Evolutionary conservation across 306 rosid species (phyloP), one percentile per base, ranked within the genome.

Genomic region (Comarum palustre): DNA sequence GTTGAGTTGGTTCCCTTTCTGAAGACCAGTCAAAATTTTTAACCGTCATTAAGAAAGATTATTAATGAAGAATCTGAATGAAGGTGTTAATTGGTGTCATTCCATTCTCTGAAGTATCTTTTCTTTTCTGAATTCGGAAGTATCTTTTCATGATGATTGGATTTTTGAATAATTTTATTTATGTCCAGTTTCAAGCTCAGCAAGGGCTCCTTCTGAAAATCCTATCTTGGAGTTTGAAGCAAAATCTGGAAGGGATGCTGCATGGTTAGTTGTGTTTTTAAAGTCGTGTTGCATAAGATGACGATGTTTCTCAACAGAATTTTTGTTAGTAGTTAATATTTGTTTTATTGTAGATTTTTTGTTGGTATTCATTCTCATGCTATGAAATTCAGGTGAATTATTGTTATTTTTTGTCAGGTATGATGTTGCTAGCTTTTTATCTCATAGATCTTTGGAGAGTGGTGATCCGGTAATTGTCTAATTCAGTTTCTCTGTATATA

Each of bases 221-320:
- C 78, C 90, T 10, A 79, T 80, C 24, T 79, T 86, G 85, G 99
- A 95, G 82, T 91, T 90, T 58, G 99, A 95, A 89, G 99, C 99
- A 65, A 95, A 91, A 86, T 95, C 99, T 69, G 93, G 90, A 73
- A 90, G 99, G 80, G 99, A 95, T 84, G 96, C 96, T 72, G 99
- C 99, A 87, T 95, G 99, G 99, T 95, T 72, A 86, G 78, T 88
- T 76, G 78, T 71, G 76, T 63, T 71, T 78, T 64, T 70, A 72
- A 78, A 75, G 73, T 77, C 27, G 68, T 59, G 59, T 67, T 65
- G 60, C 69, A 11, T 8, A 54, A 42, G 50, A 57, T 69, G 52
- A 59, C 71, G 22, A 50, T 70, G 59, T 68, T 66, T 74, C 80
- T 65, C 29, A 52, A 29, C 50, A 24, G 60, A 14, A 41, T 62